Conservation (phyloP, 1,284 basidiomycete species). For the Marasmius sp. region DNA sequence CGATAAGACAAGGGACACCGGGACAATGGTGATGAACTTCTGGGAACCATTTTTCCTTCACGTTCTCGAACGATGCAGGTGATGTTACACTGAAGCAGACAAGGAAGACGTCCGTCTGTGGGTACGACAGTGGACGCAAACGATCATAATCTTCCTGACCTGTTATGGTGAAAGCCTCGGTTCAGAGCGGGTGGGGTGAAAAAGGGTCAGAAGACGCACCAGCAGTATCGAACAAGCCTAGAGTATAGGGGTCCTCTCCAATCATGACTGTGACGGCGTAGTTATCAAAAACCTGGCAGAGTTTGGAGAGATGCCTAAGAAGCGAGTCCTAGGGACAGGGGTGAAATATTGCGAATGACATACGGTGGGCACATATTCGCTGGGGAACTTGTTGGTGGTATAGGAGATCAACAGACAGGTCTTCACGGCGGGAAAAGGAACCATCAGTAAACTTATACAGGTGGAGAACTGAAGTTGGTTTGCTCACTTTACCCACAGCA, state of each 20-base stretch:
- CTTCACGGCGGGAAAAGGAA: slow-evolving; percentile 40
- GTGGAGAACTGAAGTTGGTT: slow-evolving; percentile 11
- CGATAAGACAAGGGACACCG: slow-evolving; percentile 98
- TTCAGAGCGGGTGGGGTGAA: slow-evolving; percentile 1
- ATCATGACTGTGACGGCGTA: slow-evolving; percentile 99
- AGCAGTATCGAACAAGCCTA: slow-evolving; percentile 98
- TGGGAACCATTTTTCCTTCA: slow-evolving; percentile 99
- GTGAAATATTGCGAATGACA: slow-evolving; percentile 33
- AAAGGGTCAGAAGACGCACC: slow-evolving; percentile 47
- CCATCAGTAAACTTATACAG: slow-evolving; percentile 12
- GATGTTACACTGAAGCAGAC: slow-evolving; percentile 99
- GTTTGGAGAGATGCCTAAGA: slow-evolving; percentile 24
- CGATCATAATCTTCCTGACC: slow-evolving; percentile 99
- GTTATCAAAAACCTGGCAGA: slow-evolving; percentile 87
- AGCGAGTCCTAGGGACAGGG: slow-evolving; percentile 15
- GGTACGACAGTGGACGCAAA: slow-evolving; percentile 97
- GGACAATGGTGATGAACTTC: slow-evolving; percentile 99
- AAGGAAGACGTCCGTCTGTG: slow-evolving; percentile 99
- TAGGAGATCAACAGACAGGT: slow-evolving; percentile 99
- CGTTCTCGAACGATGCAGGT: slow-evolving; percentile 99
- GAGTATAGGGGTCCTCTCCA: slow-evolving; percentile 98
- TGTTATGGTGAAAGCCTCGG: slow-evolving; percentile 28
- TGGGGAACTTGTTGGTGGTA: slow-evolving; percentile 98
- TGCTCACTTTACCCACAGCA: slow-evolving; percentile 96
- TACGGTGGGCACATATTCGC: slow-evolving; percentile 98